Conservation (phyloP, 1,139 yeast genomes). For the Debaryomyces udenii region DNA sequence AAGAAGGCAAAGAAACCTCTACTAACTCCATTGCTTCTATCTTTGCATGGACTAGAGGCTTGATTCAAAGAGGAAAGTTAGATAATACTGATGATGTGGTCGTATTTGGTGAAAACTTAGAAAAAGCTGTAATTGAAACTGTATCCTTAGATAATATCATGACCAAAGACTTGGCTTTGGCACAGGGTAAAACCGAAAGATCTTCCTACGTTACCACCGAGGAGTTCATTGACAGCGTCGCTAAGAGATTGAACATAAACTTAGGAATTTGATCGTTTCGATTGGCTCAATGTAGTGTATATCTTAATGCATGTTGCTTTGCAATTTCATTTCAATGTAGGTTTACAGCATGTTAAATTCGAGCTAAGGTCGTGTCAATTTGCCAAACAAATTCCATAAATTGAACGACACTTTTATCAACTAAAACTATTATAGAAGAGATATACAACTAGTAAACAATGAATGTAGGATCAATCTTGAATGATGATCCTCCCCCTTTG, state of each 20-base stretch:
- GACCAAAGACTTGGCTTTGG: slow-evolving; percentile 94
- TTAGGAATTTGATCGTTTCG: slow-evolving; percentile 20
- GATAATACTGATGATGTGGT: slow-evolving; percentile 85
- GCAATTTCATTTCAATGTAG: not conserved
- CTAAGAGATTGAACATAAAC: slow-evolving; percentile 37
- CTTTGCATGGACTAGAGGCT: slow-evolving; percentile 95
- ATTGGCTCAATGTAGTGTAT: not conserved
- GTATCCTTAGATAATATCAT: slow-evolving; percentile 83
- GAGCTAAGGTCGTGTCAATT: not conserved
- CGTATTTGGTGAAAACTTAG: slow-evolving; percentile 75
- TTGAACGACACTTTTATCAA: too few relatives aligned
- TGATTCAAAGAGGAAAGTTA: slow-evolving; percentile 86
- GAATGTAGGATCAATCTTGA: slow-evolving; percentile 53
- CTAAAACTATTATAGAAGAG: slow-evolving; percentile 6
- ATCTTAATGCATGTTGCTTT: not conserved
- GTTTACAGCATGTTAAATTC: not conserved
- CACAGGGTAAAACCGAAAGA: slow-evolving; percentile 84
- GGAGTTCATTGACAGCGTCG: slow-evolving; percentile 85
- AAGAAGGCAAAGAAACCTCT: slow-evolving; percentile 95
- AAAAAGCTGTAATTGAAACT: slow-evolving; percentile 82
- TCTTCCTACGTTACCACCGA: slow-evolving; percentile 82
- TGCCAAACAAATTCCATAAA: too few relatives aligned
- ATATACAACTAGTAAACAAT: slow-evolving; percentile 19
- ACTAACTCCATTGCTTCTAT: slow-evolving; percentile 98
- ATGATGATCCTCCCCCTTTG: slow-evolving; percentile 44